Base-by-base conservation (phyloP, 805 yeast genomes). In the Ogataea polymorpha region DNA sequence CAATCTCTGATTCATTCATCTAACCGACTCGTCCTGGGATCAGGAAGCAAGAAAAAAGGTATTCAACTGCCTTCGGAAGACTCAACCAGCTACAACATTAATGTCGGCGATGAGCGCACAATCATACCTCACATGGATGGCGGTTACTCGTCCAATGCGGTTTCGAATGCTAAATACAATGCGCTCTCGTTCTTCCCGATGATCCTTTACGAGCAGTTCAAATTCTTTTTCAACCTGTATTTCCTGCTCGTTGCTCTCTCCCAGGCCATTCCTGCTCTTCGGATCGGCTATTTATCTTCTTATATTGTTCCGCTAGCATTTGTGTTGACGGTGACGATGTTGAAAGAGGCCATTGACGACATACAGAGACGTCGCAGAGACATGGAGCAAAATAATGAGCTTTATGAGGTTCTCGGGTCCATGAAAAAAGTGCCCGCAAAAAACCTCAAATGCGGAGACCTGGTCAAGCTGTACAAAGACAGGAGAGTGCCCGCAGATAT, bases 281-380 rank as follows among this genome's bases (percentile, higher is more conserved):
- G 97, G 51, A 93, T 93, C 25, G 99, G 99, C 10, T 93, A 91
- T 58, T 68, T 93, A 26, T 85, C 96, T 2, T 86, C 96, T 2
- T 93, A 93, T 60, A 74, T 95, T 15, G 96, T 90, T 8, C 99
- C 99, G 0, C 72, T 93, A 42, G 96, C 86, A 1, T 93, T 93
- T 69, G 99, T 93, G 12, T 67, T 93, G 29, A 70, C 85, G 0
- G 95, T 93, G 5, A 95, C 99, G 1, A 90, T 95, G 96, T 68
- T 82, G 51, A 93, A 93, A 61, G 99, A 93, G 61, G 98, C 97
- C 0, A 72, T 86, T 51, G 99, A 93, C 65, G 99, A 93, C 63
- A 75, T 91, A 8, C 85, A 83, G 44, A 79, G 99, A 58, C 75
- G 98, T 37, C 75, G 93, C 47, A 76, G 99, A 48, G 99, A 93